Evolutionary conservation across 1,284 basidiomycete genomes (phyloP).

Genomic region (Mycena sp.): DNA sequence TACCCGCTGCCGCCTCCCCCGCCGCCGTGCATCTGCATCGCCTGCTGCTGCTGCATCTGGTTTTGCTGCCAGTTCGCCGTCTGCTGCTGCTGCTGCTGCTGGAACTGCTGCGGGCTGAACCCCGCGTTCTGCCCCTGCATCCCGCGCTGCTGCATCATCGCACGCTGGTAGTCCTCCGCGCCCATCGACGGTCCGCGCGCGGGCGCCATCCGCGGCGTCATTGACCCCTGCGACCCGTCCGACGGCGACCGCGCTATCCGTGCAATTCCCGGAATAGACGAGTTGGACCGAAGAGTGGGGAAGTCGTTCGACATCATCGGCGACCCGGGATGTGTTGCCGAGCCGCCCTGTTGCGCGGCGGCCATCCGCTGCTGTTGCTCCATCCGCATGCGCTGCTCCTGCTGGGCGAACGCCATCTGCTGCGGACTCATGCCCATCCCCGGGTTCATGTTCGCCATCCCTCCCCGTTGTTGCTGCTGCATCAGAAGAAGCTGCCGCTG

Average conservation of each 20-base stretch:
- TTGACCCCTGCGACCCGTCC: constrained; percentile 44
- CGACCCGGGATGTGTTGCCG: constrained; percentile 34
- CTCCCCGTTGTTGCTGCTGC: constrained; percentile 50
- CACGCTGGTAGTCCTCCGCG: constrained; percentile 63
- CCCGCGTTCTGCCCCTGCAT: constrained; percentile 18
- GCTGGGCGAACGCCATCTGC: constrained; percentile 35
- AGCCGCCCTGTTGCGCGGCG: constrained; percentile 48
- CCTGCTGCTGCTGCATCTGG: constrained; percentile 53
- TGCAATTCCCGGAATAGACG: constrained; percentile 74
- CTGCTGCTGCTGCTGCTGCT: constrained; percentile 34
- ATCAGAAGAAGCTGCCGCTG: constrained; percentile 39
- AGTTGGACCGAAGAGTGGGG: constrained; percentile 60
- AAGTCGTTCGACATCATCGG: constrained; percentile 47
- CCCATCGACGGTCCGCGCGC: constrained; percentile 39
- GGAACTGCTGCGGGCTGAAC: constrained; percentile 23
- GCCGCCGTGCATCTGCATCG: constrained; percentile 56
- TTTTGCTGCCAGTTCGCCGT: constrained; percentile 45
- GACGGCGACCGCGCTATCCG: constrained; percentile 76
- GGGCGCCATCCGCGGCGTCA: constrained; percentile 57
- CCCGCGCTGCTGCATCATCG: constrained; percentile 42
- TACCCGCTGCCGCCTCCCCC: constrained; percentile 51
- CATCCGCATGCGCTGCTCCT: constrained; percentile 46
- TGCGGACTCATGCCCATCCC: constrained; percentile 32
- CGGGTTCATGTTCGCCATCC: constrained; percentile 24
- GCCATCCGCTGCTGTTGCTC: constrained; percentile 38